Percentiles rank a stretch among this genome's conserved stretches.
These are phyloP conservation scores for Termitomyces sp. DNA, from an alignment of 768 basidiomycete species.

Conservation along the genomic window DNA sequence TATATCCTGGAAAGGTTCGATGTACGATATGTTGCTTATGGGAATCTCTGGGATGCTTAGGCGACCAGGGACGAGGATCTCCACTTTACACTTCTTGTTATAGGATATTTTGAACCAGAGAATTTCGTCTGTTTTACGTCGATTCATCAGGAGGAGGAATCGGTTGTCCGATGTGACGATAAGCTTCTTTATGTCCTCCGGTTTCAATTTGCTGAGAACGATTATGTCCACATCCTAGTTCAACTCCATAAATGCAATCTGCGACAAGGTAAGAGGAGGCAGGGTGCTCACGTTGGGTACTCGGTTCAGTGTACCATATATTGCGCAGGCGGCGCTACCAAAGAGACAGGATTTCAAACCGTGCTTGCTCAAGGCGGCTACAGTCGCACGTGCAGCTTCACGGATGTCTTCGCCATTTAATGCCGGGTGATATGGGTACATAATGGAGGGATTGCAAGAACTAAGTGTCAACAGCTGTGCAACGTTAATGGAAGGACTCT, in stretches of 20 bases:
- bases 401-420: conserved; percentile 9
- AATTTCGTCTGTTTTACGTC: conserved; percentile 34
- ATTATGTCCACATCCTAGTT: conserved; percentile 43
- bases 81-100: not conserved
- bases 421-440: no score
- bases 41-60: no score
- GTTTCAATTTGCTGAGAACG: conserved; percentile 28
- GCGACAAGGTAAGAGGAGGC: not conserved
- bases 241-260: not conserved
- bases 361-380: conserved; percentile 16
- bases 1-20: no score
- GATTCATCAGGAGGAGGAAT: conserved; percentile 36
- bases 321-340: no score
- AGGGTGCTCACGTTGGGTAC: conserved; percentile 28
- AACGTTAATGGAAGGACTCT: no score
- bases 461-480: no score
- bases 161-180: conserved; percentile 23
- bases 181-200: conserved; percentile 35
- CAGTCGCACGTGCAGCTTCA: conserved; percentile 20
- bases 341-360: conserved; percentile 31
- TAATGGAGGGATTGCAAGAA: no score
- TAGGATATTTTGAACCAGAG: conserved; percentile 30
- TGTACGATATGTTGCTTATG: no score
- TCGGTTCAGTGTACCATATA: conserved; percentile 29
- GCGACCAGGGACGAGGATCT: no score